A percentile compares a stretch with the other conserved stretches of the same genome.
Evolutionary conservation across 805 yeast species (phyloP).

Genomic region (Yarrowia divulgata): DNA sequence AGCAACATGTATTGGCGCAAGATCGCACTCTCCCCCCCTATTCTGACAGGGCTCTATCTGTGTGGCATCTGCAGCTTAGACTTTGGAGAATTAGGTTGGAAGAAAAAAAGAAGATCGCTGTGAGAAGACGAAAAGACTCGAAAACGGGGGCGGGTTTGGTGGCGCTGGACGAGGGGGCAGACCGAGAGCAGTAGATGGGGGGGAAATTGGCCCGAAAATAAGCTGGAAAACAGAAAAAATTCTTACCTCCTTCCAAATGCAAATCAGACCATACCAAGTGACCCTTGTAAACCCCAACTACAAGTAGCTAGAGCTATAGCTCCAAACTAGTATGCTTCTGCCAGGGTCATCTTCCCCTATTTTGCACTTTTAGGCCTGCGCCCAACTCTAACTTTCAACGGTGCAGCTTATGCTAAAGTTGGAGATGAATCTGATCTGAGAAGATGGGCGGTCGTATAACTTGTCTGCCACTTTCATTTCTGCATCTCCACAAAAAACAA

Average conservation of each 20-base stretch:
- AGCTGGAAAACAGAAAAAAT: no score
- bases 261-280: no score
- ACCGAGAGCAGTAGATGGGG: no score
- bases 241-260: no score
- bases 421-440: constrained; percentile 35
- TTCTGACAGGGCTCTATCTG: constrained; percentile 25
- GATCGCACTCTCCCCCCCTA: neutral
- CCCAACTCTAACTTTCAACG: constrained; percentile 33
- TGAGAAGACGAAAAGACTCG: neutral
- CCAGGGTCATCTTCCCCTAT: constrained; percentile 23
- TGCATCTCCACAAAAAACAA: neutral
- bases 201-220: no score
- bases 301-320: neutral
- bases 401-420: constrained; percentile 30
- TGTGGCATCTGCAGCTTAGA: neutral
- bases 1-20: no score
- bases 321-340: constrained; percentile 1
- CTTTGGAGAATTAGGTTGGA: constrained; percentile 16
- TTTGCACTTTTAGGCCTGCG: constrained; percentile 13
- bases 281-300: no score
- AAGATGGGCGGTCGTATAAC: constrained; percentile 11
- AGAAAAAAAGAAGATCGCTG: neutral
- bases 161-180: neutral
- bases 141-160: constrained; percentile 3
- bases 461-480: neutral